phyloP scores from a whole-genome alignment of 2,329 filamentous ascomycete species.

The Phialophora macrospora region DNA sequence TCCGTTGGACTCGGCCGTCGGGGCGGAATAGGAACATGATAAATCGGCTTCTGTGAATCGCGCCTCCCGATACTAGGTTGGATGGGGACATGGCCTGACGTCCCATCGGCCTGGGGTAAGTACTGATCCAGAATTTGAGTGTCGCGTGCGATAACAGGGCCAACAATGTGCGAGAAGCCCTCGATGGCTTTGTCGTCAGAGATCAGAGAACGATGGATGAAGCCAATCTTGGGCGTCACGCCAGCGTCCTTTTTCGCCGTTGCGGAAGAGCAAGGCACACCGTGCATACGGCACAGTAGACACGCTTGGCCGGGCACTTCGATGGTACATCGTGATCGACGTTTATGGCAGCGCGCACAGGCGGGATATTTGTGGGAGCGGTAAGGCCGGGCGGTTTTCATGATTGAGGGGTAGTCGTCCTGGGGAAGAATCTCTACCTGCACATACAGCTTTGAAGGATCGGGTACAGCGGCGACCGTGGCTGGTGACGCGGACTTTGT shows the following conservation, averaged over 20 bases:
- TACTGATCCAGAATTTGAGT: slow-evolving; percentile 66
- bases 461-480: neutral
- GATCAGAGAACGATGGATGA: slow-evolving; percentile 36
- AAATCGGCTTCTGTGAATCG: slow-evolving; percentile 47
- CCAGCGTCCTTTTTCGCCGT: slow-evolving; percentile 43
- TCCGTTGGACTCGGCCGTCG: slow-evolving; percentile 46
- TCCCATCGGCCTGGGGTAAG: slow-evolving; percentile 49
- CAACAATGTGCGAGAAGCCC: slow-evolving; percentile 58
- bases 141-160: slow-evolving; percentile 64
- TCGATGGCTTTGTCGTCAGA: slow-evolving; percentile 31
- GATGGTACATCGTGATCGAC: slow-evolving; percentile 66
- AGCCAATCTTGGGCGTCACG: slow-evolving; percentile 36
- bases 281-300: slow-evolving; percentile 63
- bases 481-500: neutral
- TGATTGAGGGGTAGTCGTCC: slow-evolving; percentile 14
- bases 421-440: slow-evolving; percentile 5
- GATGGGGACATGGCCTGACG: slow-evolving; percentile 36
- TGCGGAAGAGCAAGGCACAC: slow-evolving; percentile 62
- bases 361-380: slow-evolving; percentile 66
- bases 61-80: slow-evolving; percentile 44
- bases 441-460: slow-evolving; percentile 1
- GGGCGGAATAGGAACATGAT: slow-evolving; percentile 46
- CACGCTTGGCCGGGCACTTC: slow-evolving; percentile 60
- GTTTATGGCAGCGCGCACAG: slow-evolving; percentile 63
- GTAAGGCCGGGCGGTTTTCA: slow-evolving; percentile 57